Evolutionary conservation across 2,329 filamentous ascomycete genomes (phyloP).

Genomic region (Xylariaceae sp.): DNA sequence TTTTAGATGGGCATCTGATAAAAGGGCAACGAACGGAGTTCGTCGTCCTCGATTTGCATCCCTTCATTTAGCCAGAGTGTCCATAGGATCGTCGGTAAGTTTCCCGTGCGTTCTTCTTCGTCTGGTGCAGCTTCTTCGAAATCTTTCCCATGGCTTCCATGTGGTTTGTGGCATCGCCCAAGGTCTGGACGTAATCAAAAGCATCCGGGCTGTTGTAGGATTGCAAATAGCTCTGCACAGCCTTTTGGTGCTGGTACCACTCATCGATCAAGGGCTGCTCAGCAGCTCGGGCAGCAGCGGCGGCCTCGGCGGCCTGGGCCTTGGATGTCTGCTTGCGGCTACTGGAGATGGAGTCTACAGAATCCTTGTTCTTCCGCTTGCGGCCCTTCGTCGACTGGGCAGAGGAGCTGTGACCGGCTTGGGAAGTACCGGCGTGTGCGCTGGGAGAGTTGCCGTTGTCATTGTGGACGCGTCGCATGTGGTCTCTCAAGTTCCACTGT

Average conservation of each 20-base stretch:
- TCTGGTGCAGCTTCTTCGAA: constrained; percentile 34
- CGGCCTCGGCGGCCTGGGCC: constrained; percentile 32
- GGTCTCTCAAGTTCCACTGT: constrained; percentile 92
- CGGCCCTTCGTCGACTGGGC: constrained; percentile 43
- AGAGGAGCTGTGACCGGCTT: constrained; percentile 33
- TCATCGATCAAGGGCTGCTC: constrained; percentile 45
- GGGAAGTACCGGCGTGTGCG: constrained; percentile 36
- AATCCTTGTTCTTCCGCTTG: constrained; percentile 53
- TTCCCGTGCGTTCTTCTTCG: constrained; percentile 33
- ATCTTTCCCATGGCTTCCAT: constrained; percentile 50
- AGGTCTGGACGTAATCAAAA: constrained; percentile 48
- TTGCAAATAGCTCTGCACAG: constrained; percentile 55
- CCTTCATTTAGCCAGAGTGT: constrained; percentile 35
- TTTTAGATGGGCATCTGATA: constrained; percentile 3
- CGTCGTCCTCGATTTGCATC: constrained; percentile 21
- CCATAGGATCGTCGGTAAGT: constrained; percentile 35
- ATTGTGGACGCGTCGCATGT: constrained; percentile 93
- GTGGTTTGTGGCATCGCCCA: constrained; percentile 47
- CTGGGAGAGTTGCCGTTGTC: constrained; percentile 42
- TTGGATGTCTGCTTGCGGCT: constrained; percentile 49
- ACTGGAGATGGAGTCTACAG: constrained; percentile 35
- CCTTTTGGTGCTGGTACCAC: constrained; percentile 59
- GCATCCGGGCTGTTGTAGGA: constrained; percentile 47
- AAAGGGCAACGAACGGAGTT: background rate
- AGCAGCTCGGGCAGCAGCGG: constrained; percentile 32